Conservation (phyloP, 306 rosid species). For the Medicago truncatula region DNA sequence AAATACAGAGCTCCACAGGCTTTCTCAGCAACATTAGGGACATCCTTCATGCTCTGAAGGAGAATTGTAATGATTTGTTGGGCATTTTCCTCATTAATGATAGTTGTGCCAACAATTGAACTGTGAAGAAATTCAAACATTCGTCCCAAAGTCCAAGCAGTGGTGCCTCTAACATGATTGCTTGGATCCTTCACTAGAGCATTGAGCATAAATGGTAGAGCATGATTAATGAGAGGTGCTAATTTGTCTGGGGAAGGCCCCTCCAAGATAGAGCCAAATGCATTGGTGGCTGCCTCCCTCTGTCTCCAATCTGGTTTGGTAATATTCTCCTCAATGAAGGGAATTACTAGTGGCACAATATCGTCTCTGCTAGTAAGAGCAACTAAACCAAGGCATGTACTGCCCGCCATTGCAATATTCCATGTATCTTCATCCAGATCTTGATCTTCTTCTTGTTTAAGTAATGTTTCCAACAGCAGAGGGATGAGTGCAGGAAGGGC, state of each 20-base stretch:
- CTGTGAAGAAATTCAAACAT: conserved; percentile 92
- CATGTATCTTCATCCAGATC: conserved; percentile 97
- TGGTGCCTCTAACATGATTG: conserved; percentile 92
- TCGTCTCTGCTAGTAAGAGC: conserved; percentile 89
- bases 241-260: conserved; percentile 87
- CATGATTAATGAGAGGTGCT: conserved; percentile 72
- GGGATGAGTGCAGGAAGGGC: conserved; percentile 90
- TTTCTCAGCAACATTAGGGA: conserved; percentile 92
- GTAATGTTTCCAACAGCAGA: conserved; percentile 83
- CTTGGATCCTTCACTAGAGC: conserved; percentile 76
- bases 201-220: conserved; percentile 75
- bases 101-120: conserved; percentile 69
- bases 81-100: conserved; percentile 75
- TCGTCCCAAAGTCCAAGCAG: conserved; percentile 93
- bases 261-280: conserved; percentile 92
- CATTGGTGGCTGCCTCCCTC: conserved; percentile 91
- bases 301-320: conserved; percentile 93
- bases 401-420: conserved; percentile 98
- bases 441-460: conserved; percentile 95
- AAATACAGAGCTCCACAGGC: conserved; percentile 95
- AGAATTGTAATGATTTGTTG: conserved; percentile 84
- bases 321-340: conserved; percentile 86
- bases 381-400: conserved; percentile 91
- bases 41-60: conserved; percentile 93
- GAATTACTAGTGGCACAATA: conserved; percentile 80